Conservation (phyloP, 371 early-diverging fungal species). For the Lichtheimia ornata region DNA sequence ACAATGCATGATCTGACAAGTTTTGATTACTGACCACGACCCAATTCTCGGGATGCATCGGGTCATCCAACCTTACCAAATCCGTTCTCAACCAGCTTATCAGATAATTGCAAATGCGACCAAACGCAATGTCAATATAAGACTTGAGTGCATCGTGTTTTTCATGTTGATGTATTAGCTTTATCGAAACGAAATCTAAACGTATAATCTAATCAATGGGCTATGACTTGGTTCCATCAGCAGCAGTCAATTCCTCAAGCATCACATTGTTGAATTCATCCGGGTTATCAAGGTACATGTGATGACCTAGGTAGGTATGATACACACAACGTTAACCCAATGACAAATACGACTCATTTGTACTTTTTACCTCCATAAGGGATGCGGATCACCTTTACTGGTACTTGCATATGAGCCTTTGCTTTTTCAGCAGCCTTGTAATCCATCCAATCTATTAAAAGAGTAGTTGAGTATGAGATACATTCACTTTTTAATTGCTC, state of each 20-base stretch:
- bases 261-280: slow-evolving; percentile 65
- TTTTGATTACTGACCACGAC: too few relatives aligned
- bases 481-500: background rate
- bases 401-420: slow-evolving; percentile 54
- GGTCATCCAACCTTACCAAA: too few relatives aligned
- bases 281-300: slow-evolving; percentile 88
- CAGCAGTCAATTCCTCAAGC: slow-evolving; percentile 25
- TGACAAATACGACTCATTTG: slow-evolving; percentile 1
- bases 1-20: too few relatives aligned
- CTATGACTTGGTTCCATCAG: too few relatives aligned
- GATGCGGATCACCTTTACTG: slow-evolving; percentile 50
- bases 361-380: slow-evolving; percentile 32
- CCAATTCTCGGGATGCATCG: too few relatives aligned
- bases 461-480: background rate
- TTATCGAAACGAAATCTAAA: too few relatives aligned
- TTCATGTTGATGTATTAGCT: too few relatives aligned
- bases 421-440: slow-evolving; percentile 71
- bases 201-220: too few relatives aligned
- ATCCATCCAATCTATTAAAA: slow-evolving; percentile 90
- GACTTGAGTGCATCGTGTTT: too few relatives aligned
- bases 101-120: too few relatives aligned
- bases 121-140: too few relatives aligned
- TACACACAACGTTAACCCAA: background rate
- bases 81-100: too few relatives aligned
- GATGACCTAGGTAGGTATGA: slow-evolving; percentile 88